These are phyloP conservation scores for Chytriomyces sp. DNA, from an alignment of 192 early-diverging fungal genomes.

Conservation along the genomic window DNA sequence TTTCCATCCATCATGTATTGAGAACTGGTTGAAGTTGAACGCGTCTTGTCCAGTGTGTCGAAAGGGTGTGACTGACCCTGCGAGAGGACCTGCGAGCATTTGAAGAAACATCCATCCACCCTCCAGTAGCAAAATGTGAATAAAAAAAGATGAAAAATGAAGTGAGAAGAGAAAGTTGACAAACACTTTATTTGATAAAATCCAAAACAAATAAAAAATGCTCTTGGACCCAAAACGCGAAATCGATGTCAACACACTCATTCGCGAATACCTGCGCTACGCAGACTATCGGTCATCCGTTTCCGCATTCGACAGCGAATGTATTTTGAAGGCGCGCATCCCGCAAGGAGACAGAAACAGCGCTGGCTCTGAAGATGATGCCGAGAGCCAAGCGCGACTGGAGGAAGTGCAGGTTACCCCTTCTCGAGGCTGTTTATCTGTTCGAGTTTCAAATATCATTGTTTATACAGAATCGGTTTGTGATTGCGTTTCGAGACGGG, in stretches of 20 bases:
- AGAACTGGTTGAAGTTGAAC: slow-evolving; percentile 91
- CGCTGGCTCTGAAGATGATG: background rate
- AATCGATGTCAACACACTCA: slow-evolving; percentile 37
- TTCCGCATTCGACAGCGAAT: slow-evolving; percentile 43
- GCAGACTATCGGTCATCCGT: slow-evolving; percentile 42
- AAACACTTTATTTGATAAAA: background rate
- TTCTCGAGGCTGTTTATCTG: background rate
- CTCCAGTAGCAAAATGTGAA: background rate
- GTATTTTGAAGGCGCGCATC: slow-evolving; percentile 35
- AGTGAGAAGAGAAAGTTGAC: background rate
- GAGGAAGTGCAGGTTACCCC: slow-evolving; percentile 16
- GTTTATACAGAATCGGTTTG: slow-evolving; percentile 40
- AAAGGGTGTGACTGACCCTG: slow-evolving; percentile 45
- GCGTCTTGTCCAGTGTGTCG: slow-evolving; percentile 89
- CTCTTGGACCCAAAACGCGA: slow-evolving; percentile 37
- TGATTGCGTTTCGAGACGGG: slow-evolving; percentile 51
- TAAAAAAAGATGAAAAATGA: background rate
- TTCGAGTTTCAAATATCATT: background rate
- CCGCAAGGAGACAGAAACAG: background rate
- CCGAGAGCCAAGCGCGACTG: background rate
- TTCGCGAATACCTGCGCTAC: slow-evolving; percentile 47
- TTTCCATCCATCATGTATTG: slow-evolving; percentile 88
- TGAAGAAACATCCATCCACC: too few species aligned
- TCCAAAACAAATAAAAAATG: slow-evolving; percentile 20
- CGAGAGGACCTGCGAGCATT: background rate